These are phyloP conservation scores for Penstemon barbatus DNA, from an alignment of 257 asterid genomes.

Conservation along the genomic window DNA sequence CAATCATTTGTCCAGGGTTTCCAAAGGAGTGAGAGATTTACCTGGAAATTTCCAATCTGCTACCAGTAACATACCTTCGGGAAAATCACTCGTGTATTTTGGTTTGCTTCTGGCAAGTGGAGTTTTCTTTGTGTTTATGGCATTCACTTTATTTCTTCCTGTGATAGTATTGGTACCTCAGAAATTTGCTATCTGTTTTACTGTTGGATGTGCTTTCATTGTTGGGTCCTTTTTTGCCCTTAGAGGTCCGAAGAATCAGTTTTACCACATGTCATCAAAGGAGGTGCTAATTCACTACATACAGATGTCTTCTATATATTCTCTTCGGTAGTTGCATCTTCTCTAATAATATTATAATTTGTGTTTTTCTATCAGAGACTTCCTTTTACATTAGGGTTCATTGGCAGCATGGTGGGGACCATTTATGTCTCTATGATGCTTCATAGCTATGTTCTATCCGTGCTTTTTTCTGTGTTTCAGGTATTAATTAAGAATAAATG, in stretches of 20 bases:
- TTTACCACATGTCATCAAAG: constrained; percentile 75
- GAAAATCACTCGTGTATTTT: constrained; percentile 87
- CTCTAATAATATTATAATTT: constrained; percentile 22
- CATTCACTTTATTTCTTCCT: constrained; percentile 85
- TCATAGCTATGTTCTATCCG: constrained; percentile 90
- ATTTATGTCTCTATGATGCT: constrained; percentile 93
- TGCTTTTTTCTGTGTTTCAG: constrained; percentile 82
- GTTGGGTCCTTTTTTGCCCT: constrained; percentile 93
- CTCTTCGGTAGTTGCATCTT: constrained; percentile 22
- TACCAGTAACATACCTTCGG: constrained; percentile 85
- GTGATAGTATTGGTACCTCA: constrained; percentile 90
- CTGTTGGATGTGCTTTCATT: constrained; percentile 78
- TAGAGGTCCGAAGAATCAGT: constrained; percentile 82
- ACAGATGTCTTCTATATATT: not conserved
- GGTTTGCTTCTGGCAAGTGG: constrained; percentile 83
- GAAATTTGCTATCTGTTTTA: constrained; percentile 88
- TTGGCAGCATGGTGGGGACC: constrained; percentile 90
- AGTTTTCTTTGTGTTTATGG: constrained; percentile 81
- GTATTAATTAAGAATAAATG: constrained; percentile 39
- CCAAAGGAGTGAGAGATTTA: constrained; percentile 85
- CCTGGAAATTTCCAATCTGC: constrained; percentile 98
- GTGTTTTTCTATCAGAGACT: constrained; percentile 66
- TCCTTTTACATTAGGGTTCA: constrained; percentile 84
- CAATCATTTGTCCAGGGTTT: constrained; percentile 50
- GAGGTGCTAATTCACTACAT: constrained; percentile 55